Conservation (phyloP, 1,284 basidiomycete species). For the Trametes pubescens region DNA sequence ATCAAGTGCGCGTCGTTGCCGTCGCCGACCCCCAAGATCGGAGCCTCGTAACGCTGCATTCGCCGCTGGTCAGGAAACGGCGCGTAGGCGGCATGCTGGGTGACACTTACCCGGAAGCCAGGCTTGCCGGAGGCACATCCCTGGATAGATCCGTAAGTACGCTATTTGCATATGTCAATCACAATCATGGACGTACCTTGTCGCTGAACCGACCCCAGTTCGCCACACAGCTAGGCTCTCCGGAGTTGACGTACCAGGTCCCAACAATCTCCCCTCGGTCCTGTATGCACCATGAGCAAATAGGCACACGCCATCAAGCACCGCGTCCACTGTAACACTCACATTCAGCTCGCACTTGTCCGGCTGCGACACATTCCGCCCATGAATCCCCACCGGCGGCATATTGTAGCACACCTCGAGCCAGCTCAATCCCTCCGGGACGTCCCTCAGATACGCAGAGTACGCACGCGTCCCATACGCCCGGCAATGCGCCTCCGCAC, state of each 20-base stretch:
- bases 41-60: slow-evolving; percentile 24
- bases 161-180: too few species aligned
- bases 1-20: slow-evolving; percentile 31
- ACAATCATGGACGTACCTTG: slow-evolving; percentile 17
- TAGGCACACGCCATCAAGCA: too few species aligned
- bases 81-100: background rate
- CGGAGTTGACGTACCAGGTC: slow-evolving; percentile 34
- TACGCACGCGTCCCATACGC: slow-evolving; percentile 31
- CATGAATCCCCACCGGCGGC: slow-evolving; percentile 29
- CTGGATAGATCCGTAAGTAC: slow-evolving; percentile 1
- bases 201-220: slow-evolving; percentile 29
- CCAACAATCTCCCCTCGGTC: slow-evolving; percentile 28
- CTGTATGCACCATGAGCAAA: background rate
- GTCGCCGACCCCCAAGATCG: slow-evolving; percentile 20
- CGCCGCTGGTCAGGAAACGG: background rate
- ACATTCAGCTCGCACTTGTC: slow-evolving; percentile 28
- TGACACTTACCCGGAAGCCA: slow-evolving; percentile 12
- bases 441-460: slow-evolving; percentile 25
- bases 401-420: slow-evolving; percentile 31
- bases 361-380: slow-evolving; percentile 23
- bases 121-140: slow-evolving; percentile 20
- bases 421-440: slow-evolving; percentile 28
- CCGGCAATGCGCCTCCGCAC: slow-evolving; percentile 23
- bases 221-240: slow-evolving; percentile 32
- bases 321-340: background rate